A percentile compares a stretch with the other conserved stretches of the same genome.
Conservation (phyloP, 345 rosid genomes). For the Sapria himalayana region DNA sequence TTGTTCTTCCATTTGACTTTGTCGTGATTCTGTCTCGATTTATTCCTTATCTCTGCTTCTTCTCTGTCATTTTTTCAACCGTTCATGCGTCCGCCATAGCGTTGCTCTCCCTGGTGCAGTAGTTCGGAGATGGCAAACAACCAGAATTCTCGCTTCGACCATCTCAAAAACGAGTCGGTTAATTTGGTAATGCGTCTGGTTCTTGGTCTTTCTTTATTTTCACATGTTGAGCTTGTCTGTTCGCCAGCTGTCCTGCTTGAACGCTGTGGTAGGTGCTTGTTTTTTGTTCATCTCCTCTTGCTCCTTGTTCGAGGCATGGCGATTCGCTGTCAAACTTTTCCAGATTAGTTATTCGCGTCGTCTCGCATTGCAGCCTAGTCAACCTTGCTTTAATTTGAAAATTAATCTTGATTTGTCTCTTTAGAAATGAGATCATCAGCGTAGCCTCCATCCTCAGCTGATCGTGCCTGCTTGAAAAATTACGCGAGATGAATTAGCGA, state of each 20-base stretch:
- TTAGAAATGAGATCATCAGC: no score
- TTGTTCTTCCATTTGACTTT: not conserved
- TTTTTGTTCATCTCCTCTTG: no score
- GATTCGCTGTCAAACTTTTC: not conserved
- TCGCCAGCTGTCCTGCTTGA: not conserved
- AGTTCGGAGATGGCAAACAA: slow-evolving; percentile 13
- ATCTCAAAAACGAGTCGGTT: slow-evolving; percentile 51
- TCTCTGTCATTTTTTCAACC: not conserved
- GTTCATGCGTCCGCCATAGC: not conserved
- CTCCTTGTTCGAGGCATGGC: not conserved
- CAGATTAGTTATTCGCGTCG: not conserved
- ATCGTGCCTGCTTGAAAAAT: not conserved
- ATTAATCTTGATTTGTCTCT: no score
- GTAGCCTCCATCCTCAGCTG: not conserved
- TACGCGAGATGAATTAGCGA: not conserved
- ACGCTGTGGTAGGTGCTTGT: not conserved
- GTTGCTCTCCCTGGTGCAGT: not conserved
- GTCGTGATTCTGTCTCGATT: no score
- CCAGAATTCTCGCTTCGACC: slow-evolving; percentile 32
- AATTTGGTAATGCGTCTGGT: slow-evolving; percentile 28
- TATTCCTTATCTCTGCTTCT: not conserved
- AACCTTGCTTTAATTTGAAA: no score
- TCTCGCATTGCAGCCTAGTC: not conserved
- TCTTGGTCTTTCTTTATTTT: not conserved
- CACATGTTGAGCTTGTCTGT: not conserved